Percentiles rank a stretch among this genome's conserved stretches.
Conservation (phyloP, 2,329 filamentous ascomycete genomes). For the Dothistroma septosporum region DNA sequence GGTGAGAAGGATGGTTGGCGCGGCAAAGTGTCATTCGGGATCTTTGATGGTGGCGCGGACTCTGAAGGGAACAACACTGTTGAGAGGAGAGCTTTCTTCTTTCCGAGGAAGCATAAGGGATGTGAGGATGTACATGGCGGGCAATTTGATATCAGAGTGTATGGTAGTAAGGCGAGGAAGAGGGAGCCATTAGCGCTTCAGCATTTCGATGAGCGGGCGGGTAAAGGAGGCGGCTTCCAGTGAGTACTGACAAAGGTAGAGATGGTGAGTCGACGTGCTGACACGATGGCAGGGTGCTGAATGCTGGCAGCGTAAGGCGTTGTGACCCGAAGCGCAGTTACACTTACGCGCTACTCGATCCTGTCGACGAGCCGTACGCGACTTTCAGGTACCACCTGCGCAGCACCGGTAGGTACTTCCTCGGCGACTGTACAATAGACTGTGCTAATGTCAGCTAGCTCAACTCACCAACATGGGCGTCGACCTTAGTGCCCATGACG, state of each 20-base stretch:
- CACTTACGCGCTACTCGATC: slow-evolving; percentile 48
- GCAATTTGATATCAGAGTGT: slow-evolving; percentile 42
- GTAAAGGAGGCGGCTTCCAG: slow-evolving; percentile 6
- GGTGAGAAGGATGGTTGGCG: slow-evolving; percentile 41
- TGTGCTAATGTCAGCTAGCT: slow-evolving; percentile 1
- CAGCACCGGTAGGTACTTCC: slow-evolving; percentile 10
- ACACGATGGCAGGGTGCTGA: slow-evolving; percentile 28
- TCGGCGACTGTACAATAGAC: no score
- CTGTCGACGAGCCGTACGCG: slow-evolving; percentile 46
- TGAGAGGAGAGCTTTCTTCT: slow-evolving; percentile 43
- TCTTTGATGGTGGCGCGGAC: slow-evolving; percentile 37
- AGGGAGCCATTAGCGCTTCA: slow-evolving; percentile 33
- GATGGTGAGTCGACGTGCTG: not conserved
- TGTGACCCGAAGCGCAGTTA: slow-evolving; percentile 45
- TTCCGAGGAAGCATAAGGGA: slow-evolving; percentile 22
- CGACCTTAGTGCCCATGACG: slow-evolving; percentile 1
- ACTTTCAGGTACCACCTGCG: slow-evolving; percentile 39
- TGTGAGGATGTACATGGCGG: slow-evolving; percentile 16
- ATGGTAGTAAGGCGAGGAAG: slow-evolving; percentile 40
- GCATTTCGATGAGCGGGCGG: slow-evolving; percentile 8
- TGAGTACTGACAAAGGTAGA: not conserved
- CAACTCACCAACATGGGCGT: slow-evolving; percentile 10
- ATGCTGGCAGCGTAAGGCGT: slow-evolving; percentile 32
- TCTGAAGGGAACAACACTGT: slow-evolving; percentile 31
- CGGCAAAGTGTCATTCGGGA: slow-evolving; percentile 45